Conservation (phyloP, 2,329 filamentous ascomycete genomes). For the Emericellopsis cladophorae region DNA sequence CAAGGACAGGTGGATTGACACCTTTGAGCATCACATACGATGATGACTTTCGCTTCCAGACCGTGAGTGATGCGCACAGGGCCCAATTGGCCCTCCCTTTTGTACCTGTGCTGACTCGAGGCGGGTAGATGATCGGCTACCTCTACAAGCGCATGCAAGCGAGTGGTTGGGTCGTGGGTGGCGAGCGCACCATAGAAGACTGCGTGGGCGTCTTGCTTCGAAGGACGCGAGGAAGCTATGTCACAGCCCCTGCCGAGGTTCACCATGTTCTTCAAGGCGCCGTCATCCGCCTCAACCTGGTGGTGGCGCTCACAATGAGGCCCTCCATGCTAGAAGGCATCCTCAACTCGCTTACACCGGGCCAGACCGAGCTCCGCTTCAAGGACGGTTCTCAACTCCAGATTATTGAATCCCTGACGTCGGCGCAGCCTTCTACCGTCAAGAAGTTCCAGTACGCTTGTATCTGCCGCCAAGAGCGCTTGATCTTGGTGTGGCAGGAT, state of each 20-base stretch:
- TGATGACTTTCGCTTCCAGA: constrained; percentile 16
- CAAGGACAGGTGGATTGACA: not conserved
- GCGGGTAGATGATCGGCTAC: constrained; percentile 16
- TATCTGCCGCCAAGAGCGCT: constrained; percentile 24
- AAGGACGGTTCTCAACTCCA: constrained; percentile 28
- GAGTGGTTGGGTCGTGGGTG: constrained; percentile 14
- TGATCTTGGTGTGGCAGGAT: constrained; percentile 30
- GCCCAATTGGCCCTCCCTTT: not conserved
- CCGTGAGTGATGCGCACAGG: constrained; percentile 9
- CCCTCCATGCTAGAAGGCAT: constrained; percentile 32
- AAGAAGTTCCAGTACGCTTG: constrained; percentile 29
- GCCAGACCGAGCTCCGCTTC: constrained; percentile 27
- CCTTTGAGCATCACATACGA: constrained; percentile 7
- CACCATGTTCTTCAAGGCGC: constrained; percentile 24
- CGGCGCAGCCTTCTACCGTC: constrained; percentile 21
- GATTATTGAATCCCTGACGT: constrained; percentile 27
- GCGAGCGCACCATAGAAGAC: constrained; percentile 8
- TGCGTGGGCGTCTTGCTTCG: constrained; percentile 22
- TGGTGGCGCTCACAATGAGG: constrained; percentile 34
- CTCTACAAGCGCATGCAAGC: constrained; percentile 14
- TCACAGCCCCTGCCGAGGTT: constrained; percentile 24
- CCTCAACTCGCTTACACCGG: constrained; percentile 22
- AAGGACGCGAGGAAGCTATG: constrained; percentile 24
- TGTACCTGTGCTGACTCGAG: not conserved
- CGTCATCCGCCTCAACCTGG: constrained; percentile 28